These are phyloP conservation scores for Calonectria multiphialidica DNA, from an alignment of 2,329 filamentous ascomycete genomes.

Conservation along the genomic window DNA sequence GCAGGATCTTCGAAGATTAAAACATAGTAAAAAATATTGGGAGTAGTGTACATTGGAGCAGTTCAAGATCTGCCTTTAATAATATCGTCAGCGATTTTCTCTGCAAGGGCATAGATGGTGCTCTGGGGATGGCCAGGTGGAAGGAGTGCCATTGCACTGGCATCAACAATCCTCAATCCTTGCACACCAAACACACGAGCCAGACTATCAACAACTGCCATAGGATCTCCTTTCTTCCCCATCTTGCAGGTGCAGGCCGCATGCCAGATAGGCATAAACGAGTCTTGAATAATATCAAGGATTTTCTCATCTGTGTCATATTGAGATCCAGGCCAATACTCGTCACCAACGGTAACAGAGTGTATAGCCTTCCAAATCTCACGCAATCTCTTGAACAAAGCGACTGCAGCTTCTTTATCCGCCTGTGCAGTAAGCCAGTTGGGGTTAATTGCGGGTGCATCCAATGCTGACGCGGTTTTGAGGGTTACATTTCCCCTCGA, in stretches of 20 bases:
- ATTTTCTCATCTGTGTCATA: conserved; percentile 57
- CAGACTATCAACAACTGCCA: conserved; percentile 34
- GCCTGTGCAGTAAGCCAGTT: conserved; percentile 57
- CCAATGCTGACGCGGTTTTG: conserved; percentile 44
- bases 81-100: conserved; percentile 31
- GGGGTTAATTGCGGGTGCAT: conserved; percentile 57
- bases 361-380: conserved; percentile 37
- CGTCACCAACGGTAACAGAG: conserved; percentile 44
- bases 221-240: conserved; percentile 32
- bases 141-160: conserved; percentile 18
- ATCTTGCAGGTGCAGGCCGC: conserved; percentile 38
- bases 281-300: conserved; percentile 45
- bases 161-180: conserved; percentile 29
- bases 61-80: not conserved
- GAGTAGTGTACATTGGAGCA: not conserved
- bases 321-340: conserved; percentile 52
- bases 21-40: not conserved
- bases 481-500: conserved; percentile 60
- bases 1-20: not conserved
- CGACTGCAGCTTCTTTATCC: conserved; percentile 59
- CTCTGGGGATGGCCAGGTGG: conserved; percentile 33
- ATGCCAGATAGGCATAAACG: conserved; percentile 38
- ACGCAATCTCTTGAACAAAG: conserved; percentile 42
- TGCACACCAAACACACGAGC: conserved; percentile 33
- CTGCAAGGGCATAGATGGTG: conserved; percentile 29